These are phyloP conservation scores for Fusarium coicis DNA, from an alignment of 2,329 filamentous ascomycete species.

Conservation along the genomic window DNA sequence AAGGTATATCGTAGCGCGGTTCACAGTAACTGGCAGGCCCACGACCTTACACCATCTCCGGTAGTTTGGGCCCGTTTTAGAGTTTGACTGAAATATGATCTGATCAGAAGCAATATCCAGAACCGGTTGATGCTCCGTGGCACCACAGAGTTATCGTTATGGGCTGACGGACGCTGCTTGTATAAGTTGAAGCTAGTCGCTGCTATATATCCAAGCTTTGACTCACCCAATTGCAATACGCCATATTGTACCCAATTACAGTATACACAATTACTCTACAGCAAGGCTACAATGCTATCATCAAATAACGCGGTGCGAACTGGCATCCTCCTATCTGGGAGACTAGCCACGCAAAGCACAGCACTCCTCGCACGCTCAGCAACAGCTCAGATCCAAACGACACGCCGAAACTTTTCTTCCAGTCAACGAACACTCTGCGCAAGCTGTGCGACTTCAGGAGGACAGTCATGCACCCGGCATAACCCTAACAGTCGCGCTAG, in stretches of 20 bases:
- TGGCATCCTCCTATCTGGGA: slow-evolving; percentile 20
- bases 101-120: slow-evolving; percentile 3
- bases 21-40: slow-evolving; percentile 4
- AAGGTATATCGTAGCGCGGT: slow-evolving; percentile 17
- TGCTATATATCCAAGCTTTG: neutral
- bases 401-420: slow-evolving; percentile 28
- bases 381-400: slow-evolving; percentile 8
- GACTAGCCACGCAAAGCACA: slow-evolving; percentile 22
- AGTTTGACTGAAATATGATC: slow-evolving; percentile 19
- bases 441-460: slow-evolving; percentile 16
- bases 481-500: slow-evolving; percentile 17
- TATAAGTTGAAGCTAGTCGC: slow-evolving; percentile 18
- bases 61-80: slow-evolving; percentile 5
- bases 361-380: slow-evolving; percentile 20
- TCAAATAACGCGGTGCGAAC: slow-evolving; percentile 33
- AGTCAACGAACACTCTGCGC: slow-evolving; percentile 25
- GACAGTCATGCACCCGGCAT: slow-evolving; percentile 31
- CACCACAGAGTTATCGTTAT: slow-evolving; percentile 1
- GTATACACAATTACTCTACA: neutral
- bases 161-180: neutral
- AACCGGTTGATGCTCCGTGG: neutral
- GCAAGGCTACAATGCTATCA: slow-evolving; percentile 15
- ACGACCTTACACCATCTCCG: slow-evolving; percentile 4
- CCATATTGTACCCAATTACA: neutral
- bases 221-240: neutral